Percentiles rank a stretch among this genome's conserved stretches.
These are phyloP conservation scores for Medicago arabica DNA, from an alignment of 306 rosid species.

Conservation along the genomic window DNA sequence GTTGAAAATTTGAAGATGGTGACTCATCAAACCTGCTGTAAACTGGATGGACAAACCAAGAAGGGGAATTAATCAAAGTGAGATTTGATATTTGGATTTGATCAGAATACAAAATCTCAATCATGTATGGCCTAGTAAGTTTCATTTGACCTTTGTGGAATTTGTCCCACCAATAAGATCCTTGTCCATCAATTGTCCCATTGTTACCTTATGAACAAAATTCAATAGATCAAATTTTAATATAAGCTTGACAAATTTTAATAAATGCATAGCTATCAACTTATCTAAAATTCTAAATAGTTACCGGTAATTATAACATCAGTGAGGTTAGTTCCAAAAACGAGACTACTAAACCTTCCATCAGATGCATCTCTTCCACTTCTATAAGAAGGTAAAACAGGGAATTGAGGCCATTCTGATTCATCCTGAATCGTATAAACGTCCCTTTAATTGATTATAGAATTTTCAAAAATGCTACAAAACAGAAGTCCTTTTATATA, in stretches of 20 bases:
- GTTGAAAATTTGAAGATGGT: neutral
- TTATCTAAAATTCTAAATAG: neutral
- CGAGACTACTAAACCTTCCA: conserved; percentile 69
- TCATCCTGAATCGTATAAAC: conserved; percentile 48
- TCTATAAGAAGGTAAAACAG: conserved; percentile 68
- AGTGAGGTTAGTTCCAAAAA: conserved; percentile 77
- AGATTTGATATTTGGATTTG: conserved; percentile 69
- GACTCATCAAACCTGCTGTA: conserved; percentile 60
- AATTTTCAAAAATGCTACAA: neutral
- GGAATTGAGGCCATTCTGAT: conserved; percentile 64
- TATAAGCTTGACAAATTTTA: neutral
- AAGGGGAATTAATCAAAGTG: conserved; percentile 71
- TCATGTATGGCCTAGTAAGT: conserved; percentile 64
- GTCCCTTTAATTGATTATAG: neutral
- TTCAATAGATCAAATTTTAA: neutral
- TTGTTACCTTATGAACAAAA: conserved; percentile 39
- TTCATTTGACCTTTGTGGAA: conserved; percentile 42
- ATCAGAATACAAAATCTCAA: conserved; percentile 68
- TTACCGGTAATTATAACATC: conserved; percentile 82
- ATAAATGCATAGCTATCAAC: no score
- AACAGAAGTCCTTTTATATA: neutral
- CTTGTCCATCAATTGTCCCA: conserved; percentile 95
- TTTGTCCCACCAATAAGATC: conserved; percentile 75
- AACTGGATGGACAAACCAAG: conserved; percentile 79
- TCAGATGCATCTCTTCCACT: conserved; percentile 65